Evolutionary conservation across 2,329 filamentous ascomycete genomes (phyloP).

Genomic region (Calonectria naviculata): DNA sequence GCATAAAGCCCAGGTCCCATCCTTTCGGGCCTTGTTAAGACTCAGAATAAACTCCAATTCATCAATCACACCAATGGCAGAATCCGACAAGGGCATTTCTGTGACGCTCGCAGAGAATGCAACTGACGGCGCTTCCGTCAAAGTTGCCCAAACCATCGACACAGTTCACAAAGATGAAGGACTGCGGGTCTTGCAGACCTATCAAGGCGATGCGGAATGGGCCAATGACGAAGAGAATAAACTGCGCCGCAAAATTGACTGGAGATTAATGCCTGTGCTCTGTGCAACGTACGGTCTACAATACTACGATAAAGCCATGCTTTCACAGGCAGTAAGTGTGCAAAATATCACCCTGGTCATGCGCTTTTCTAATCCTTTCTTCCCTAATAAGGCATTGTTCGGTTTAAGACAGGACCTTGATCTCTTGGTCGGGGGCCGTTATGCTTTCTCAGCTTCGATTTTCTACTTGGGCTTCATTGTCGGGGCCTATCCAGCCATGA

Average conservation of each 20-base stretch:
- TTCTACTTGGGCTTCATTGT: constrained; percentile 62
- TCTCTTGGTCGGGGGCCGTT: constrained; percentile 53
- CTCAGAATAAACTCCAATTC: background rate
- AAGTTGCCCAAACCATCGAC: constrained; percentile 20
- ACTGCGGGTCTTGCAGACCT: constrained; percentile 52
- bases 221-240: constrained; percentile 54
- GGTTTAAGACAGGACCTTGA: constrained; percentile 34
- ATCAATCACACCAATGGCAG: constrained; percentile 27
- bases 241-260: constrained; percentile 45
- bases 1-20: constrained; percentile 29
- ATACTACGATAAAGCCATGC: constrained; percentile 64
- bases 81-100: constrained; percentile 29
- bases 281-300: constrained; percentile 58
- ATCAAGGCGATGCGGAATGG: constrained; percentile 55
- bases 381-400: constrained; percentile 27
- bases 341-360: background rate
- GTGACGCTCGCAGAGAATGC: constrained; percentile 20
- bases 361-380: background rate
- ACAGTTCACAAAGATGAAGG: constrained; percentile 42
- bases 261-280: constrained; percentile 55
- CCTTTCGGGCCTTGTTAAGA: background rate
- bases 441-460: constrained; percentile 56
- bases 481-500: constrained; percentile 56
- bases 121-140: background rate
- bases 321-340: constrained; percentile 59